Evolutionary conservation across 768 basidiomycete genomes (phyloP).

Genomic region (Lentinula detonsa): DNA sequence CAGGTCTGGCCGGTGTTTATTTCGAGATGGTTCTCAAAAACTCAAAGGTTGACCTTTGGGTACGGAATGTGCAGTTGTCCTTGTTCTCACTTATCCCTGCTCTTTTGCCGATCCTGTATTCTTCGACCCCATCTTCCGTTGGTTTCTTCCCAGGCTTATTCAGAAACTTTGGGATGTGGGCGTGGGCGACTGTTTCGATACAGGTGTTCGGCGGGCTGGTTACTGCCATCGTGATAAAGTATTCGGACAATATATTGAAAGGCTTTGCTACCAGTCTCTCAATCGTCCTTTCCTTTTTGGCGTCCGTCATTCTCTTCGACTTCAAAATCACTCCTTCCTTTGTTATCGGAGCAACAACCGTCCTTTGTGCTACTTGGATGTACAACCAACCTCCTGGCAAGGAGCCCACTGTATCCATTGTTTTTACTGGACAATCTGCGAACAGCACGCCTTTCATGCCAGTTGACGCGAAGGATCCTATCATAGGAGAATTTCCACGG

Average conservation of each 20-base stretch:
- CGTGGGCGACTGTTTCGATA: constrained; percentile 85
- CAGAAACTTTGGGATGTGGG: constrained; percentile 88
- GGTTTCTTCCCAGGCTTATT: constrained; percentile 59
- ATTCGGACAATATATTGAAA: constrained; percentile 91
- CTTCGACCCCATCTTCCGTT: constrained; percentile 32
- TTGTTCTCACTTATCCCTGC: constrained; percentile 91
- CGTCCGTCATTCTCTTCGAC: constrained; percentile 86
- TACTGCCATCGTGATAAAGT: constrained; percentile 95
- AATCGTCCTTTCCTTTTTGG: constrained; percentile 93
- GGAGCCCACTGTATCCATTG: constrained; percentile 20
- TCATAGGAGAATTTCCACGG: constrained; percentile 53
- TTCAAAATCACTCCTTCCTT: constrained; percentile 86
- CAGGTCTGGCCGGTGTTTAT: constrained; percentile 87
- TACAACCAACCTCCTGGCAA: constrained; percentile 73
- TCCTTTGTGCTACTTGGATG: constrained; percentile 87
- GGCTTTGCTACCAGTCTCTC: constrained; percentile 96
- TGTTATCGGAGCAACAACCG: constrained; percentile 78
- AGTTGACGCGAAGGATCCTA: constrained; percentile 44
- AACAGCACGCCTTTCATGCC: constrained; percentile 34
- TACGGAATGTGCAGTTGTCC: constrained; percentile 85
- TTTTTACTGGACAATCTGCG: constrained; percentile 18
- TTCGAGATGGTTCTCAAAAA: constrained; percentile 92
- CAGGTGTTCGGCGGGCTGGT: constrained; percentile 93
- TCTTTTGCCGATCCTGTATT: constrained; percentile 69
- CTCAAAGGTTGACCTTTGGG: constrained; percentile 81